phyloP scores from a whole-genome alignment of 1,284 basidiomycete genomes.

The Neotropicomus parvogracilis region DNA sequence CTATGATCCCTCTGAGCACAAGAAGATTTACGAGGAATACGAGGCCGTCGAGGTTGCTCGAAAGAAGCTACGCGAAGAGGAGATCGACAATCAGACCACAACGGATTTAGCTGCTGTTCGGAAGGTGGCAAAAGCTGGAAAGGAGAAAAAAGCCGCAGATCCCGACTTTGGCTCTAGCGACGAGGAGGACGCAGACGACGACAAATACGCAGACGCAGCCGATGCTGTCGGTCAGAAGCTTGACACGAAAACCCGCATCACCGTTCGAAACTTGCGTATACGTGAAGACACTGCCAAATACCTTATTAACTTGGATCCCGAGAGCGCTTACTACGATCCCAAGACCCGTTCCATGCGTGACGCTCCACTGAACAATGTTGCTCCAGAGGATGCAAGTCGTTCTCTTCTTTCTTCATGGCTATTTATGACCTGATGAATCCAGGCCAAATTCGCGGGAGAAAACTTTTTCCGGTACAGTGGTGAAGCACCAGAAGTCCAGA shows the following conservation, averaged over 20 bases:
- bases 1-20: slow-evolving; percentile 88
- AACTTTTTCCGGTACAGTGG: slow-evolving; percentile 92
- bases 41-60: slow-evolving; percentile 89
- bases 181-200: slow-evolving; percentile 90
- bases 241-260: slow-evolving; percentile 97
- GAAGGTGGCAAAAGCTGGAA: slow-evolving; percentile 80
- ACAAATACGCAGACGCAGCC: slow-evolving; percentile 96
- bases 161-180: slow-evolving; percentile 96
- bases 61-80: slow-evolving; percentile 88
- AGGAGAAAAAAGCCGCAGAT: slow-evolving; percentile 63
- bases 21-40: slow-evolving; percentile 89
- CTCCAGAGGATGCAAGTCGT: slow-evolving; percentile 76
- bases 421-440: slow-evolving; percentile 10
- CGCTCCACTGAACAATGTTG: slow-evolving; percentile 76
- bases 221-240: slow-evolving; percentile 97
- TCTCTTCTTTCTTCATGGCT: slow-evolving; percentile 7
- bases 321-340: slow-evolving; percentile 98
- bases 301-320: slow-evolving; percentile 92
- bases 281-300: slow-evolving; percentile 99
- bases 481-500: slow-evolving; percentile 87
- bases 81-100: slow-evolving; percentile 94
- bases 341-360: slow-evolving; percentile 99
- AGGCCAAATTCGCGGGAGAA: slow-evolving; percentile 93
- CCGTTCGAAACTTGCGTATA: slow-evolving; percentile 96
- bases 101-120: slow-evolving; percentile 82